Conservation (phyloP, 805 yeast genomes). For the Zygosaccharomyces rouxii region DNA sequence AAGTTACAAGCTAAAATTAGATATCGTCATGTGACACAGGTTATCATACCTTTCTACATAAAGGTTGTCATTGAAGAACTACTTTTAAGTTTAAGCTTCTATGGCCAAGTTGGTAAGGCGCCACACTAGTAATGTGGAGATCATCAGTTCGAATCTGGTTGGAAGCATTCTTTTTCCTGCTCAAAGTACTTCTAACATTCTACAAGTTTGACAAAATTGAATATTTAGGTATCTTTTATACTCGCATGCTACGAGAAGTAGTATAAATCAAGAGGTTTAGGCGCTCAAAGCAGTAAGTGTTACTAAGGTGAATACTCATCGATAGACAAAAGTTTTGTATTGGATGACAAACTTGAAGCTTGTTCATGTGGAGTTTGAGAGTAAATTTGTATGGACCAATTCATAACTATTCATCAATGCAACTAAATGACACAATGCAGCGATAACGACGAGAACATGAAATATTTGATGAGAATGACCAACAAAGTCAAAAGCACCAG, state of each 20-base stretch:
- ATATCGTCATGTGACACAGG: too few relatives aligned
- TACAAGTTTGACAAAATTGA: neutral
- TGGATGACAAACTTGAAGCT: too few relatives aligned
- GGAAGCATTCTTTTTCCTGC: slow-evolving; percentile 48
- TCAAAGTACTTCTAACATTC: too few relatives aligned
- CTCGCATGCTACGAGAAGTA: too few relatives aligned
- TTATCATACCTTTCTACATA: too few relatives aligned
- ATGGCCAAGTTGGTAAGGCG: slow-evolving; percentile 79
- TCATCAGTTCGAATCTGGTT: slow-evolving; percentile 76
- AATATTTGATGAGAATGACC: slow-evolving; percentile 87
- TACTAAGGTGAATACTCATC: too few relatives aligned
- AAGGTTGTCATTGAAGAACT: too few relatives aligned
- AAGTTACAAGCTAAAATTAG: too few relatives aligned
- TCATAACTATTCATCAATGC: slow-evolving; percentile 58
- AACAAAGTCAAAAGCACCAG: slow-evolving; percentile 61
- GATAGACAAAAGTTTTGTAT: too few relatives aligned
- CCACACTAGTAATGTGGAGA: slow-evolving; percentile 86
- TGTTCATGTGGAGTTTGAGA: neutral
- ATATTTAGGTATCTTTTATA: too few relatives aligned
- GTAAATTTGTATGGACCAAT: slow-evolving; percentile 39
- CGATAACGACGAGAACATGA: slow-evolving; percentile 71
- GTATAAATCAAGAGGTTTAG: too few relatives aligned
- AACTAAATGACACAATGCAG: slow-evolving; percentile 67
- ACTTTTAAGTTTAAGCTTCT: slow-evolving; percentile 35
- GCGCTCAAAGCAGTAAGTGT: too few relatives aligned